phyloP scores from a whole-genome alignment of 179 eudicot species.

The Drosera spatulata region DNA sequence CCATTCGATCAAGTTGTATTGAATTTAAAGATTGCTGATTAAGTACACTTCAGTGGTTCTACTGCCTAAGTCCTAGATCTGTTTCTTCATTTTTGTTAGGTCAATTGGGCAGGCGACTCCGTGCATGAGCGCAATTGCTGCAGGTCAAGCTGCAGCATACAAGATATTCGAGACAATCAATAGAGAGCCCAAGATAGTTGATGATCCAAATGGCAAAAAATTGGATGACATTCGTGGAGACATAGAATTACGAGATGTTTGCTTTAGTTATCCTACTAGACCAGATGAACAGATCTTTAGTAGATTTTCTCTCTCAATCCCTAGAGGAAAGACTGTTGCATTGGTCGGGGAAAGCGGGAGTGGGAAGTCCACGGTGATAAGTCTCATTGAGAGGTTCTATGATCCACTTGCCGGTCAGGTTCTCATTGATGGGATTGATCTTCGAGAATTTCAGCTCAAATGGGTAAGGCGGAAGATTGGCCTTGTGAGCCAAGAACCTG shows the following conservation, averaged over 20 bases:
- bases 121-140: conserved; percentile 62
- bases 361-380: conserved; percentile 50
- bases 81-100: conserved; percentile 21
- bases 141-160: conserved; percentile 87
- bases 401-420: conserved; percentile 41
- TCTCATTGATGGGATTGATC: conserved; percentile 9
- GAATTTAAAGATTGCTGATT: no score
- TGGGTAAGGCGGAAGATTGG: conserved; percentile 46
- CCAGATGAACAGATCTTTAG: conserved; percentile 28
- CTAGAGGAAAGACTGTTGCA: conserved; percentile 37
- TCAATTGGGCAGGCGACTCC: conserved; percentile 77
- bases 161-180: conserved; percentile 80
- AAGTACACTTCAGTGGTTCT: no score
- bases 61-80: no score
- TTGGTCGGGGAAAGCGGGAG: conserved; percentile 54
- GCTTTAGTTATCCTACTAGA: conserved; percentile 40
- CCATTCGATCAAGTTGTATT: no score
- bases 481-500: conserved; percentile 50
- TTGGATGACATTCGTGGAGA: conserved; percentile 62
- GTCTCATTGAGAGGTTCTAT: conserved; percentile 40
- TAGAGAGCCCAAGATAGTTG: conserved; percentile 54
- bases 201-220: conserved; percentile 39
- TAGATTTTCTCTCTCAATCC: conserved; percentile 28
- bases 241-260: conserved; percentile 33
- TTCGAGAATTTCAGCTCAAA: conserved; percentile 25